Percentiles rank a stretch among this genome's conserved stretches.
phyloP scores from a whole-genome alignment of 2,329 filamentous ascomycete species.

The Fusarium sp. region DNA sequence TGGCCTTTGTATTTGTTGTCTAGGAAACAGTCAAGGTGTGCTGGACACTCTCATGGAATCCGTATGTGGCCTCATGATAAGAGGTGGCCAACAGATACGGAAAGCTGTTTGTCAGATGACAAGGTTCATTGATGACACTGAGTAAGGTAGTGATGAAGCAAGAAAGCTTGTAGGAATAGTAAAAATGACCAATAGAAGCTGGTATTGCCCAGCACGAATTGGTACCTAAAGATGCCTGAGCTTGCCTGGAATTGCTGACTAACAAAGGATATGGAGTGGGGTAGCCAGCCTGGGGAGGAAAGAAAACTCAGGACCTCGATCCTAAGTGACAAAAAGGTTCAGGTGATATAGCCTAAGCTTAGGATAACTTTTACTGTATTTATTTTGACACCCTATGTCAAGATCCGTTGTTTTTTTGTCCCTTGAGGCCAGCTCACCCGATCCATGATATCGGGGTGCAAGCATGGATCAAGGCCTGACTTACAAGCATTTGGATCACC shows the following conservation, averaged over 20 bases:
- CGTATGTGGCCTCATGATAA: background rate
- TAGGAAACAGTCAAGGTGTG: background rate
- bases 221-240: slow-evolving; percentile 25
- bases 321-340: too few species aligned
- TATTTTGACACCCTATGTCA: too few species aligned
- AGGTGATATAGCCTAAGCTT: too few species aligned
- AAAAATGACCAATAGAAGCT: slow-evolving; percentile 13
- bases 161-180: background rate
- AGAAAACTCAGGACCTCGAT: too few species aligned
- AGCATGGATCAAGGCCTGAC: slow-evolving; percentile 10
- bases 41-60: background rate
- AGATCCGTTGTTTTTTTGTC: too few species aligned
- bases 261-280: background rate
- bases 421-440: background rate
- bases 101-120: background rate
- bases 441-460: slow-evolving; percentile 13
- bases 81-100: background rate
- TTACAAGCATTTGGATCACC: slow-evolving; percentile 4
- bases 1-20: background rate
- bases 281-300: background rate
- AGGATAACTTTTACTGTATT: too few species aligned
- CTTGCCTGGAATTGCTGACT: slow-evolving; percentile 17
- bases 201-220: background rate
- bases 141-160: background rate
- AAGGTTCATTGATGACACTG: background rate